Evolutionary conservation across 495 filamentous ascomycete genomes (phyloP), one percentile per base, ranked within the genome.

Genomic region (Aspergillus indologenus): DNA sequence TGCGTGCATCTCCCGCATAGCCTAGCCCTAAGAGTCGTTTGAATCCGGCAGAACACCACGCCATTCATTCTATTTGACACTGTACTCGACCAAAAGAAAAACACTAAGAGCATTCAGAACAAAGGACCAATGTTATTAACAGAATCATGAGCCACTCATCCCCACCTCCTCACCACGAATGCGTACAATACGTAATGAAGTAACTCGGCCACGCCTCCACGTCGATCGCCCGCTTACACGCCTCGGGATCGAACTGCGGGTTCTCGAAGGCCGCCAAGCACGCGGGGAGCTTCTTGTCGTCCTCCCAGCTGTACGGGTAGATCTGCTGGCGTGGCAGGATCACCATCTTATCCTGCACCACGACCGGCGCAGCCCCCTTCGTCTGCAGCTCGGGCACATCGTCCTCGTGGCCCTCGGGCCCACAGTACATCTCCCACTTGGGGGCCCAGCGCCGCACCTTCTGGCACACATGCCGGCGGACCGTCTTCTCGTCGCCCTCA

Each of bases 171-270:
- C 48, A 66, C 64, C 64, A 66, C 1, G 60, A 54, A 59, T 66
- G 64, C 22, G 64, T 66, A 55, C 64, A 66, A 44, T 66, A 66
- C 2, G 64, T 66, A 57, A 66, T 66, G 48, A 66, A 66, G 45
- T 66, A 66, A 52, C 64, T 66, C 44, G 64, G 64, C 64, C 64
- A 66, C n/a, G 51, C 61, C 12, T 66, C 64, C 47, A 66, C 60
- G 29, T 60, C 45, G 44, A 66, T 61, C 18, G 46, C 1, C 17
- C 55, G 14, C 46, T 66, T 66, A 46, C 64, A 66, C 53, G 45
- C 48, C 47, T 61, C 64, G 11, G 64, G 52, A 54, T 66, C 61
- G 43, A 66, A 66, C n/a, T 46, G 31, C 29, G 55, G 43, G 40
- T 66, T 63, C 17, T 23, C 31, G 34, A 45, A 59, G 1, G 61